phyloP scores from a whole-genome alignment of 768 basidiomycete species.

The Suillus lakei region DNA sequence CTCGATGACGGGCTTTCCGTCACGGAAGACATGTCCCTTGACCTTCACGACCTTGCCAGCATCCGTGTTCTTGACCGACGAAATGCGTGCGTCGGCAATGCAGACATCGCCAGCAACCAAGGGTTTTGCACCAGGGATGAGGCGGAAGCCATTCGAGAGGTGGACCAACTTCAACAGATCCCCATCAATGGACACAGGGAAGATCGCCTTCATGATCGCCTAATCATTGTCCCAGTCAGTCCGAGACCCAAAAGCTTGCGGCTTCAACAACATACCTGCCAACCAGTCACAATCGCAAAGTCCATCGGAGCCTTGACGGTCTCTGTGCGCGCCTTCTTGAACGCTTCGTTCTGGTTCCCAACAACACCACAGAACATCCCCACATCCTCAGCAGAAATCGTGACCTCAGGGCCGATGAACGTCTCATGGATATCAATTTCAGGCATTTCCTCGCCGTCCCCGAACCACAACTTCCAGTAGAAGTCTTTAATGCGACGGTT shows the following conservation, averaged over 20 bases:
- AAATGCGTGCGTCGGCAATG: slow-evolving; percentile 85
- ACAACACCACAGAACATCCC: slow-evolving; percentile 92
- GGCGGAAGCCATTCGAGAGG: slow-evolving; percentile 94
- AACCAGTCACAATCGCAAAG: slow-evolving; percentile 97
- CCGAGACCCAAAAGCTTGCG: background rate
- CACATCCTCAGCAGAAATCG: slow-evolving; percentile 74
- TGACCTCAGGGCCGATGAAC: slow-evolving; percentile 87
- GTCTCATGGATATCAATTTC: slow-evolving; percentile 79
- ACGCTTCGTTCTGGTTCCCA: slow-evolving; percentile 90
- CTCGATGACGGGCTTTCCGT: slow-evolving; percentile 84
- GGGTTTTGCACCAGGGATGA: slow-evolving; percentile 76
- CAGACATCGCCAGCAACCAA: slow-evolving; percentile 89
- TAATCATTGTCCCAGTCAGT: slow-evolving; percentile 36
- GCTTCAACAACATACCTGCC: slow-evolving; percentile 73
- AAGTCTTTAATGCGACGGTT: slow-evolving; percentile 95
- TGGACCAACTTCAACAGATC: slow-evolving; percentile 96
- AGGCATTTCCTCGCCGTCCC: slow-evolving; percentile 79
- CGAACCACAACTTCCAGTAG: slow-evolving; percentile 99
- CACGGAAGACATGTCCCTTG: slow-evolving; percentile 81
- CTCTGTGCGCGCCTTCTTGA: slow-evolving; percentile 76
- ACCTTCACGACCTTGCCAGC: slow-evolving; percentile 94
- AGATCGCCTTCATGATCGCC: slow-evolving; percentile 99
- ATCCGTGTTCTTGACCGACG: slow-evolving; percentile 88
- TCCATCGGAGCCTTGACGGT: slow-evolving; percentile 93
- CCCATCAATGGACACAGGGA: slow-evolving; percentile 90